Base-by-base conservation (phyloP, 305 asterid species). In the Fraxinus nigra region DNA sequence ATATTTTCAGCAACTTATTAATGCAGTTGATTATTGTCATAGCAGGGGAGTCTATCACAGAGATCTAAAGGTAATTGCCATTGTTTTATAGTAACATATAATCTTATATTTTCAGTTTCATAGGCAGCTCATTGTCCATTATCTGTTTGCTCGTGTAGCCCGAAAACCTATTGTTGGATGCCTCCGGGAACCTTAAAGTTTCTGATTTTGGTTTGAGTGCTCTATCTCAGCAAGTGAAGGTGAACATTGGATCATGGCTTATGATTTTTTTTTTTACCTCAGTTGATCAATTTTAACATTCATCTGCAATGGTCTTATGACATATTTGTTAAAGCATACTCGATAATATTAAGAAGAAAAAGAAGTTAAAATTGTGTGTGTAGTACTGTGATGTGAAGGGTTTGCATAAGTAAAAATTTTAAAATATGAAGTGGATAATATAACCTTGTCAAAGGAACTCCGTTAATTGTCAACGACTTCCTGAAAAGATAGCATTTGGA, bases 181-280 rank as follows among this genome's bases (percentile, higher is more conserved):
- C 93, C 67, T 87, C 88, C 46, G 98, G 98, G 78, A 90, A 92
- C 81, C 98, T 95, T 82, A 95, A 93, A 84, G 93, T 95, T 83
- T 95, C 99, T 40, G 99, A 95, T 88, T 93, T 95, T 80, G 99
- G 99, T 28, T 85, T 95, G 80, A 93, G 99, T 86, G 99, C 99
- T 83, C 91, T 95, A 76, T 95, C 98, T 84, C 95, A 92, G 89
- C 97, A 95, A 93, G 94, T 92, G 90, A 87, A 91, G 97, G 99
- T 95, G 90, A 88, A 61, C 85, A 72, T 81, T 32, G 46, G 82
- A 54, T 75, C 35, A 77, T 76, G 14, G 14, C 65, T 56, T 56
- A 18, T n/a, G 65, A 18, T 54, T 18, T 6, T 14, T 6, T 14
- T 1, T 56, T 18, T 56, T 56, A 56, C 4, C 26, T 18, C 65